Evolutionary conservation across 257 asterid species (phyloP).

Genomic region (Solanum etuberosum): DNA sequence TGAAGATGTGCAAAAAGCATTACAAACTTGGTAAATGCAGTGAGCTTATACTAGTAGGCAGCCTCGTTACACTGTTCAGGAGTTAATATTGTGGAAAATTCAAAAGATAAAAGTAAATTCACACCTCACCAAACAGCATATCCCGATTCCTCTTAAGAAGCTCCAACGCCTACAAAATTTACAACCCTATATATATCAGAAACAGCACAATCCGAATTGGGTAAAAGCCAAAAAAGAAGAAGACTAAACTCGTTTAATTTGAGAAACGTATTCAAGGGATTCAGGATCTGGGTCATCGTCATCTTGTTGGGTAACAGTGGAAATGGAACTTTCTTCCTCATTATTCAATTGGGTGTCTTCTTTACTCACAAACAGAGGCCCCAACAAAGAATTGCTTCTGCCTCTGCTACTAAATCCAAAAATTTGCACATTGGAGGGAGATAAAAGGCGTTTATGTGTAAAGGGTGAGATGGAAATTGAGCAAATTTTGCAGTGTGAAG

Average conservation of each 20-base stretch:
- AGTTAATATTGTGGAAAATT: background rate
- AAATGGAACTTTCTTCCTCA: slow-evolving; percentile 11
- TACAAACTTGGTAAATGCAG: background rate
- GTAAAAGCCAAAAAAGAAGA: background rate
- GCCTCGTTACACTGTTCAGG: too few relatives aligned
- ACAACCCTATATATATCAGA: background rate
- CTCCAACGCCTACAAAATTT: slow-evolving; percentile 54
- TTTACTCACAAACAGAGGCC: slow-evolving; percentile 25
- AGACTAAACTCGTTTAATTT: slow-evolving; percentile 44
- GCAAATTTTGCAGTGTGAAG: background rate
- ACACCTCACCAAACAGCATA: slow-evolving; percentile 83
- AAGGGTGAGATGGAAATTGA: background rate
- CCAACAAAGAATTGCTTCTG: slow-evolving; percentile 9
- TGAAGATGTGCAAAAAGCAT: background rate
- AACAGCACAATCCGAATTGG: background rate
- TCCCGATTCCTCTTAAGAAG: slow-evolving; percentile 80
- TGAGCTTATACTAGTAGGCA: background rate
- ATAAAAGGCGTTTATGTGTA: background rate
- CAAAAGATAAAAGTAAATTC: background rate
- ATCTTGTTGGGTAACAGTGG: slow-evolving; percentile 15
- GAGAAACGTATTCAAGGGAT: slow-evolving; percentile 64
- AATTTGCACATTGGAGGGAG: background rate
- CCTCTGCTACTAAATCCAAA: background rate
- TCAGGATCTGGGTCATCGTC: slow-evolving; percentile 37
- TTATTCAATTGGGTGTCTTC: slow-evolving; percentile 24